Percentiles rank a stretch among this genome's conserved stretches.
Evolutionary conservation across 2,329 filamentous ascomycete species (phyloP).

Genomic region (Dendryphion nanum): DNA sequence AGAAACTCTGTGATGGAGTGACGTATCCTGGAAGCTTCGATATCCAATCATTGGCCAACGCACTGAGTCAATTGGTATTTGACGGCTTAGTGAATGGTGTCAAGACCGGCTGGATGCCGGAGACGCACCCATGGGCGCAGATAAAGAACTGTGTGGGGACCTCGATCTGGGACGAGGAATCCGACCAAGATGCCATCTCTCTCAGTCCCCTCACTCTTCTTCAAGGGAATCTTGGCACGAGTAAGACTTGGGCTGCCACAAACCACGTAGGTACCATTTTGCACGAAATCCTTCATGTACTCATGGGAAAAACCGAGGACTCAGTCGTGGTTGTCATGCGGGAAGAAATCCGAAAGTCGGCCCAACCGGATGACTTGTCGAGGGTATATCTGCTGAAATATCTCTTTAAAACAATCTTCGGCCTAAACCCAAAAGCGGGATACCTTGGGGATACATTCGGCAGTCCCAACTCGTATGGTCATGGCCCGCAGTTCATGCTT

Average conservation of each 20-base stretch:
- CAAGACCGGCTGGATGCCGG: background rate
- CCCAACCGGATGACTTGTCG: no score
- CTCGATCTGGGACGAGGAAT: background rate
- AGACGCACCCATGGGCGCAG: background rate
- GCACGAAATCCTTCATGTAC: no score
- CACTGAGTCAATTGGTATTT: slow-evolving; percentile 1
- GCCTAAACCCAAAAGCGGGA: no score
- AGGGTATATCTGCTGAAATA: no score
- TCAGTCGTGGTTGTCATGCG: no score
- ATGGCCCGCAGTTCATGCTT: no score
- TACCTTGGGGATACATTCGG: no score
- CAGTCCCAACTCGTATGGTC: no score
- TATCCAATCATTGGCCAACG: slow-evolving; percentile 1
- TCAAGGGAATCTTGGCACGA: slow-evolving; percentile 1
- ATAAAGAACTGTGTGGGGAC: slow-evolving; percentile 1
- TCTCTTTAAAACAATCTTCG: no score
- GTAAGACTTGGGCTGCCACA: background rate
- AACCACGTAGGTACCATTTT: slow-evolving; percentile 1
- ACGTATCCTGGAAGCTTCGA: slow-evolving; percentile 1
- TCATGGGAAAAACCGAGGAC: no score
- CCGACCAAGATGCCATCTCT: background rate
- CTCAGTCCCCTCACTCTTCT: background rate
- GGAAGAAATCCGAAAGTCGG: no score
- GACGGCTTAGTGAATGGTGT: slow-evolving; percentile 1
- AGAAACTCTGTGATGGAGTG: background rate